Base-by-base conservation (phyloP, 805 yeast genomes). In the Hanseniaspora meyeri region DNA sequence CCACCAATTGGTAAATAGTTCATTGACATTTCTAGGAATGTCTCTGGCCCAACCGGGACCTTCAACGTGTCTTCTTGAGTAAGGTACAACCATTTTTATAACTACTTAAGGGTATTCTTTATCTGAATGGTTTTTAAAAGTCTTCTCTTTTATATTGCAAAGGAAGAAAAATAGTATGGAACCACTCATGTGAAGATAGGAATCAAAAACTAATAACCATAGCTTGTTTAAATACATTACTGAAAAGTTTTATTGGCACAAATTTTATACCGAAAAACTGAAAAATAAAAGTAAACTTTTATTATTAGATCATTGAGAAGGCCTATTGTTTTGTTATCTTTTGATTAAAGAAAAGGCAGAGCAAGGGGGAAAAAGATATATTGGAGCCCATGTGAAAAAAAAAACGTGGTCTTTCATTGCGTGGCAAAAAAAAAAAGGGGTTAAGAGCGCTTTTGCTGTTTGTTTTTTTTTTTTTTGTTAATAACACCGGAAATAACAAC, bases 21-120 rank as follows among this genome's bases (percentile, higher is more conserved):
- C 76, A 14, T 56, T 55, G 38, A 70, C 62, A 1, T 75, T 68
- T 43, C 64, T 66, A 9, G 84, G 83, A 43, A 80, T 60, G 63
- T 80, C 84, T 69, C 84, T 75, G 14, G 76, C 59, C 24, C 57
- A 55, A 5, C 37, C n/a, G 11, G 66, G 63, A 32, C 53, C 57
- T 8, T 49, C 58, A 11, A 62, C 48, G 47, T 62, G 65, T 55
- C 63, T 62, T 36, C 54, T 48, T 37, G 48, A 24, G 12, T 19
- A 29, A 9, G 48, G 48, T 32, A 51, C 55, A 14, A 38, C 24
- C 55, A 50, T 49, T 39, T 24, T 50, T n/a, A 12, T 31, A 32
- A 32, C n/a, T 29, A 29, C 12, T n/a, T 29, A 10, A 16, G 34
- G 34, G 14, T 39, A 19, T 39, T 39, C 17, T 39, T 8, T 39